Base-by-base conservation (phyloP, 257 asterid species). In the Gentiana macrophylla region DNA sequence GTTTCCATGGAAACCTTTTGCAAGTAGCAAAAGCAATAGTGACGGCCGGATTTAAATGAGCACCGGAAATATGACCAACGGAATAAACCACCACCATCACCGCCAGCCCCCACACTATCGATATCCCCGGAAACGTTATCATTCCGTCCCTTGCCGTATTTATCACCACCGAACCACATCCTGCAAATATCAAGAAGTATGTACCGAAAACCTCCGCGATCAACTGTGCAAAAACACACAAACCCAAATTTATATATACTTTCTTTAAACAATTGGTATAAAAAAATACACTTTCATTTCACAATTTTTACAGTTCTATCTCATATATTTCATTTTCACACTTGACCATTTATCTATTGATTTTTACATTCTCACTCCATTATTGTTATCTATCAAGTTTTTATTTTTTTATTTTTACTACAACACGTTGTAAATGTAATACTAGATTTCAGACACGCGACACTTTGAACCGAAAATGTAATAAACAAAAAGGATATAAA, bases 1-100 rank as follows among this genome's bases (percentile, higher is more conserved):
- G 72, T 62, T 74, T 74, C 79, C 79, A 73, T 12, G 79, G 79
- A 48, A 73, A 73, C 53, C 79, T 69, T 56, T 57, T 61, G 59
- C 62, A 45, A 38, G 72, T 49, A 32, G 79, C 79, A 38, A 73
- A 68, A 37, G 79, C 75, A 61, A 73, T 73, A 9, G 79, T 73
- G 8, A 73, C 79, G 6, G 79, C 62, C 35, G 79, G 79, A 3
- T 73, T 73, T 10, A 73, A 59, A 61, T 73, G 78, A 2, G 78
- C 78, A 15, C 75, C 75, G 38, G 78, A 73, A 52, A 73, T 73
- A 12, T 73, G 78, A 1, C 78, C 78, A 10, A 70, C 71, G 6
- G 78, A 57, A 55, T 73, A 73, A 32, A 73, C 69, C 37, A 73
- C 66, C 33, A 73, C 78, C 78, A 73, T 73, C 49, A 73, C 78